Evolutionary conservation across 805 yeast genomes (phyloP).

Genomic region (Scheffersomyces coipomensis): DNA sequence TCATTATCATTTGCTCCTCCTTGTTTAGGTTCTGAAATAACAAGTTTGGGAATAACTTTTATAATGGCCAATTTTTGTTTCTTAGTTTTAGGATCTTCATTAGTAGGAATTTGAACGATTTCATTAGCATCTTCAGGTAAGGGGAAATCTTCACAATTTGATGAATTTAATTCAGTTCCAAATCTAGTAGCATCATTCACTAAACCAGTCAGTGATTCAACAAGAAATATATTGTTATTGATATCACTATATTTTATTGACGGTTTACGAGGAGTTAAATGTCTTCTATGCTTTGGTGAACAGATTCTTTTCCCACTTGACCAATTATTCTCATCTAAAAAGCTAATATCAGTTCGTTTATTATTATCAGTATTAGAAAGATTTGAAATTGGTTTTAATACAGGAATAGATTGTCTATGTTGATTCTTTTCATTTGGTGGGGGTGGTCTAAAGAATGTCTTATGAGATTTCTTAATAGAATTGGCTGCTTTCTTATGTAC

Average conservation of each 20-base stretch:
- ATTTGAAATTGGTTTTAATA: conserved; percentile 24
- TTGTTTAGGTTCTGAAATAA: not conserved
- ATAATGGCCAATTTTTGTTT: conserved; percentile 40
- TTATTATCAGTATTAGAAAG: conserved; percentile 9
- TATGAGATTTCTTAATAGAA: conserved; percentile 19
- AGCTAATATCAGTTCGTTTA: not conserved
- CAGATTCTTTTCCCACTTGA: conserved; percentile 43
- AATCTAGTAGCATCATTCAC: conserved; percentile 64
- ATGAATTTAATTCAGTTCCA: conserved; percentile 67
- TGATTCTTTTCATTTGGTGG: conserved; percentile 8
- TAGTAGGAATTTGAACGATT: conserved; percentile 58
- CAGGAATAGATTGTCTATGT: conserved; percentile 19
- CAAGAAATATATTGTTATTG: conserved; percentile 42
- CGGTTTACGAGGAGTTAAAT: conserved; percentile 28
- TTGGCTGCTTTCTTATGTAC: conserved; percentile 8
- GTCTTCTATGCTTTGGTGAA: conserved; percentile 34
- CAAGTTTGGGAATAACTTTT: conserved; percentile 25
- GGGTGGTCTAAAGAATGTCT: conserved; percentile 16
- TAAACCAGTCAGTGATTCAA: conserved; percentile 61
- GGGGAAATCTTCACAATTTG: conserved; percentile 61
- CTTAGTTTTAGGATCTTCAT: conserved; percentile 18
- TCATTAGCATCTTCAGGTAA: conserved; percentile 58
- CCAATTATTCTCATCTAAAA: conserved; percentile 2
- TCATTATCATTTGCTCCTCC: not conserved
- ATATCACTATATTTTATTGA: conserved; percentile 19